Evolutionary conservation across 2,329 filamentous ascomycete genomes (phyloP).

Genomic region (Pleomassaria siparia): DNA sequence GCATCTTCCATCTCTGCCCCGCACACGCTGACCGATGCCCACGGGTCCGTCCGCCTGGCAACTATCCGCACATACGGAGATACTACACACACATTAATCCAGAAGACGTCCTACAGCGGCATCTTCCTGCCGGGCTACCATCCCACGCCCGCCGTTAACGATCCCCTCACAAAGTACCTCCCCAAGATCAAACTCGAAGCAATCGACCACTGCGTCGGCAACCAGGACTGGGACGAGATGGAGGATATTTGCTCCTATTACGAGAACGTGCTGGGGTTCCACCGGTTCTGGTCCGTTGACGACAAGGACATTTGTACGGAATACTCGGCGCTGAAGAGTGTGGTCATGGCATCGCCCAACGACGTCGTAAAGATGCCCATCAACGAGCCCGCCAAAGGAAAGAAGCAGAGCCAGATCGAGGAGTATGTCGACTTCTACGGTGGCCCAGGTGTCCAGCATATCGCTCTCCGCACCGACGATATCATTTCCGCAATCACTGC

Average conservation of each 20-base stretch:
- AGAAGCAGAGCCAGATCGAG: constrained; percentile 92
- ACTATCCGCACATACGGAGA: constrained; percentile 92
- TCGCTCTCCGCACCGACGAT: constrained; percentile 78
- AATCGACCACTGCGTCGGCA: constrained; percentile 96
- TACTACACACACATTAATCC: constrained; percentile 89
- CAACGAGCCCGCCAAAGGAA: constrained; percentile 89
- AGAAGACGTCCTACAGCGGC: constrained; percentile 69
- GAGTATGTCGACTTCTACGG: constrained; percentile 85
- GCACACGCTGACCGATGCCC: constrained; percentile 53
- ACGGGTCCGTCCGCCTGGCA: constrained; percentile 71
- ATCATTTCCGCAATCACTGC: constrained; percentile 77
- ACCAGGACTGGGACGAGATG: constrained; percentile 95
- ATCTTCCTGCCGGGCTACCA: constrained; percentile 83
- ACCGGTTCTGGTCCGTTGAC: constrained; percentile 96
- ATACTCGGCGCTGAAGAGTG: constrained; percentile 82
- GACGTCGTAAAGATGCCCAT: constrained; percentile 96
- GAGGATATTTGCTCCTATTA: constrained; percentile 69
- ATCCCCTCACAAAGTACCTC: constrained; percentile 54
- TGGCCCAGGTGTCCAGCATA: constrained; percentile 89
- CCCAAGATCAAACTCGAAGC: constrained; percentile 68
- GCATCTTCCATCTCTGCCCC: constrained; percentile 66
- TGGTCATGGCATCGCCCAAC: constrained; percentile 87
- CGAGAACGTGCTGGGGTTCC: constrained; percentile 86
- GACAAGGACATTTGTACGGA: constrained; percentile 91
- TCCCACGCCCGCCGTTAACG: constrained; percentile 47